These are phyloP conservation scores for Polygonum aviculare DNA, from an alignment of 148 eudicot genomes.

Conservation along the genomic window DNA sequence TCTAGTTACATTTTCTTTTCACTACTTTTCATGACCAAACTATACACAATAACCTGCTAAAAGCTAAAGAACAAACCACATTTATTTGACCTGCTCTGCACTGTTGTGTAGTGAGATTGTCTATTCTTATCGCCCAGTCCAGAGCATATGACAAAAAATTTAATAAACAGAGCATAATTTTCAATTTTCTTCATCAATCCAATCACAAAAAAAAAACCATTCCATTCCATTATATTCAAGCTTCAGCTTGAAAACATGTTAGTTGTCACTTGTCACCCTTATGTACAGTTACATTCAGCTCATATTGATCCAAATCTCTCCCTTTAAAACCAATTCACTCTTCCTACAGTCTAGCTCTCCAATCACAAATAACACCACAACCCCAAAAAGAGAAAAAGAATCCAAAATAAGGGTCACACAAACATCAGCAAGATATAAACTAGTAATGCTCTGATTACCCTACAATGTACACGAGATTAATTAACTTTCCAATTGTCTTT, in stretches of 20 bases:
- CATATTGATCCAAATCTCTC: not conserved
- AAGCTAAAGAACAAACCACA: not conserved
- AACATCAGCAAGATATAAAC: not conserved
- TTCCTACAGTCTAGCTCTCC: not conserved
- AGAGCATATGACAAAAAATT: not conserved
- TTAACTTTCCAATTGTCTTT: not conserved
- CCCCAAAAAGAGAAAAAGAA: not conserved
- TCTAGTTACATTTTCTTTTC: not conserved
- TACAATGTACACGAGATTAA: not conserved
- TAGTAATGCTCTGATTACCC: not conserved
- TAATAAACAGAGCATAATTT: not conserved
- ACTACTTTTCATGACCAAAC: constrained; percentile 1
- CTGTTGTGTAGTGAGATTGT: not conserved
- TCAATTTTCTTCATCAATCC: not conserved
- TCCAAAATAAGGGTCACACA: not conserved
- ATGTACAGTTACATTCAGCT: constrained; percentile 5
- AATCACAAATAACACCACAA: not conserved
- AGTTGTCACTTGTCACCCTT: not conserved
- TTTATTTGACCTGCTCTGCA: not conserved
- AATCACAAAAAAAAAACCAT: not conserved
- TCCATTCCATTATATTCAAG: not conserved
- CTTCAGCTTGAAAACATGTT: not conserved
- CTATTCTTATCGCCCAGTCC: not conserved
- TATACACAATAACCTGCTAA: not conserved
- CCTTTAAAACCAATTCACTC: not conserved